Base-by-base conservation (phyloP, 192 early-diverging fungal genomes). In the Backusella mclennaniae region DNA sequence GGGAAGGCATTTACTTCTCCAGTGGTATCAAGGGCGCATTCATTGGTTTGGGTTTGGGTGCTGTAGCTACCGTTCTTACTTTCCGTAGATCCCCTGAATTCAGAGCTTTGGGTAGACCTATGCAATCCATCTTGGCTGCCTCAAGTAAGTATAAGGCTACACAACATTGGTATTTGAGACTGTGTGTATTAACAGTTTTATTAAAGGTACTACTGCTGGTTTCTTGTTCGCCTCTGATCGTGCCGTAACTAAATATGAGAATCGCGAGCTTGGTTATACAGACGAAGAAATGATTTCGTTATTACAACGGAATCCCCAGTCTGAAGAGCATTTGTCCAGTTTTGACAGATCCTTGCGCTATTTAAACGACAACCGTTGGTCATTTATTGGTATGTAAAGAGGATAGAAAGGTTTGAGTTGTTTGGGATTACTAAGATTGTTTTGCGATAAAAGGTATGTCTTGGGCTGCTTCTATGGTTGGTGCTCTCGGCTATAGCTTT, bases 401-500 rank as follows among this genome's bases (percentile, higher is more conserved):
- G 66, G 21, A 67, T 14, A n/a, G 23, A 29, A 63, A 14, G 56
- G 42, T 8, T 17, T 66, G 53, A 35, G 7, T 38, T 23, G 26
- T 33, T 7, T 33, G 33, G 31, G 33, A 3, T 42, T 52, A 17
- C n/a, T 33, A 46, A 14, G 14, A 35, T 35, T 67, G 15, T 17
- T 66, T 19, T 59, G 17, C 53, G 35, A 23, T 15, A 44, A 42
- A 49, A 84, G 82, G 79, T 71, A 68, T 73, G 29, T 78, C 80
- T 63, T 86, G 85, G 85, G 77, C 46, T 56, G 71, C 77, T n/a
- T 76, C 78, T 14, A 82, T 86, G 81, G 79, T 63, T 49, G 85
- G 83, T 63, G 78, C 83, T 26, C 66, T 86, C 3, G 83, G 80
- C 14, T 82, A 77, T 44, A 82, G 72, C 38, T 82, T 78, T 46